These are phyloP conservation scores for Colletotrichum orchidophilum DNA, from an alignment of 2,329 filamentous ascomycete genomes.

Conservation along the genomic window DNA sequence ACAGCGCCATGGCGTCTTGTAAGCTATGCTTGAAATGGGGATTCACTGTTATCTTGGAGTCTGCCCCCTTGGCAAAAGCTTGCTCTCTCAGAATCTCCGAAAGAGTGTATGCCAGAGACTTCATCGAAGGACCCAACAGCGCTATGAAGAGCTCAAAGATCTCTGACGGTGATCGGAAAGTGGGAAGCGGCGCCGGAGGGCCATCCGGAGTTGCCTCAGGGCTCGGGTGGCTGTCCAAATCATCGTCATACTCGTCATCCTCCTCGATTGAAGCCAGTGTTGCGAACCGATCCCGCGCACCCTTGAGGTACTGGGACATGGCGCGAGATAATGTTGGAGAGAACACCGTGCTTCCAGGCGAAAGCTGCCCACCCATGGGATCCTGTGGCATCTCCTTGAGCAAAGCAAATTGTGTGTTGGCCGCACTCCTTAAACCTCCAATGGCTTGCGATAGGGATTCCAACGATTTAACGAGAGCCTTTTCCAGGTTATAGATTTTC, in stretches of 20 bases:
- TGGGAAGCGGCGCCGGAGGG: constrained; percentile 40
- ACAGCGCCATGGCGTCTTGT: constrained; percentile 81
- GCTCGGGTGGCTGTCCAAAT: constrained; percentile 47
- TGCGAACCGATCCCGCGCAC: constrained; percentile 53
- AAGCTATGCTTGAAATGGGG: constrained; percentile 84
- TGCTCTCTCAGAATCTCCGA: constrained; percentile 89
- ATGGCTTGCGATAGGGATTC: constrained; percentile 88
- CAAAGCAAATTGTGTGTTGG: constrained; percentile 87
- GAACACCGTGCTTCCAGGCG: constrained; percentile 41
- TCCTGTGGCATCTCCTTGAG: constrained; percentile 68
- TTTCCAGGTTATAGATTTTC: constrained; percentile 80
- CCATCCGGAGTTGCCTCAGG: constrained; percentile 47
- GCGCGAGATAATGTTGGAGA: constrained; percentile 43
- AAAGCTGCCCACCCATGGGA: constrained; percentile 42
- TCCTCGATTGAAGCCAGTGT: constrained; percentile 71
- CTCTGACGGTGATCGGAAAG: constrained; percentile 74
- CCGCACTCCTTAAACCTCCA: constrained; percentile 88
- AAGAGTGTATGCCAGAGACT: constrained; percentile 91
- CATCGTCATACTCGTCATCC: constrained; percentile 57
- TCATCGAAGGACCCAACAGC: constrained; percentile 92
- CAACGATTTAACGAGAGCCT: constrained; percentile 82
- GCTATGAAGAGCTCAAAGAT: constrained; percentile 93
- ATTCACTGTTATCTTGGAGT: constrained; percentile 78
- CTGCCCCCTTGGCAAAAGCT: constrained; percentile 77
- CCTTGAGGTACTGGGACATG: constrained; percentile 47